Percentiles rank a stretch among this genome's conserved stretches.
Conservation (phyloP, 225 moss, liverwort and hornwort species). For the Bryoerythrophyllum caledonicum region DNA sequence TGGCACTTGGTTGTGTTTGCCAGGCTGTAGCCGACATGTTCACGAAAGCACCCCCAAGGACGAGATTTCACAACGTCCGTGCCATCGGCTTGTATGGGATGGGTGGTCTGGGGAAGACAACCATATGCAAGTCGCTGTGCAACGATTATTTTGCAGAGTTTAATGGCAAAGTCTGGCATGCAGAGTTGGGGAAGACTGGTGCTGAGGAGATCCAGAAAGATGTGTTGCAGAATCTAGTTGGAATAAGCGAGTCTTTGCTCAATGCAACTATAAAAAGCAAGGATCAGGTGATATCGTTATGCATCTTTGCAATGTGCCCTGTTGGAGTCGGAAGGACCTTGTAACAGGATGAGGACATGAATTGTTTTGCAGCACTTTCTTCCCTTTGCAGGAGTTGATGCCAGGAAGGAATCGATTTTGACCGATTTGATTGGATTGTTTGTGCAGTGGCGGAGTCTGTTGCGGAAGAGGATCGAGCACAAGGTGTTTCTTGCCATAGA, state of each 20-base stretch:
- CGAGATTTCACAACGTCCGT: not conserved
- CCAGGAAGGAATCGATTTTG: no score
- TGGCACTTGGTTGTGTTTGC: not conserved
- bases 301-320: not conserved
- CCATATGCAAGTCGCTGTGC: constrained; percentile 13
- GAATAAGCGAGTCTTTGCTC: not conserved
- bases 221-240: not conserved
- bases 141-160: not conserved
- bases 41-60: not conserved
- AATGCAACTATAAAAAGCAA: not conserved
- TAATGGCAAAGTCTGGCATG: not conserved
- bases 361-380: not conserved
- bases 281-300: not conserved
- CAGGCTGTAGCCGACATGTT: constrained; percentile 2
- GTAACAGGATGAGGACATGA: not conserved
- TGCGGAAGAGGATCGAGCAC: not conserved
- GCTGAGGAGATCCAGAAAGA: not conserved
- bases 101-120: not conserved
- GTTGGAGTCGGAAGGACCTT: not conserved
- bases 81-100: not conserved
- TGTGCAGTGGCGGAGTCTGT: not conserved
- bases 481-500: not conserved
- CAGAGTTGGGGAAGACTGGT: not conserved
- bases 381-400: not conserved
- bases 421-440: not conserved